A percentile compares a stretch with the other conserved stretches of the same genome.
These are phyloP conservation scores for Coelastrella sp. DNA, from an alignment of 139 green algal genomes.

Conservation along the genomic window DNA sequence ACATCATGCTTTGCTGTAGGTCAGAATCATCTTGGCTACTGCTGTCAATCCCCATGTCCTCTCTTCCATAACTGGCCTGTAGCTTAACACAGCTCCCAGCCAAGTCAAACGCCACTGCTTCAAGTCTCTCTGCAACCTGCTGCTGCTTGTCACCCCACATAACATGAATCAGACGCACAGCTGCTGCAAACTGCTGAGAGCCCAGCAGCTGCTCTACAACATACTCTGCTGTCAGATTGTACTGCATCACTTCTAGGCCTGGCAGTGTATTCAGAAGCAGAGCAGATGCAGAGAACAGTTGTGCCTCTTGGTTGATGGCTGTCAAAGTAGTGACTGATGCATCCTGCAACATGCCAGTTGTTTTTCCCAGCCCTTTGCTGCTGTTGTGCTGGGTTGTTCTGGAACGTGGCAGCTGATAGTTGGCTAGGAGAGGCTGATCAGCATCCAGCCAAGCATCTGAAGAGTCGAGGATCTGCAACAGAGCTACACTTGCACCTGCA, in stretches of 20 bases:
- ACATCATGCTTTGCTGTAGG: not conserved
- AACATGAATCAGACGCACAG: slow-evolving; percentile 8
- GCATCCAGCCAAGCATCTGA: slow-evolving; percentile 47
- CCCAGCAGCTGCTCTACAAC: slow-evolving; percentile 34
- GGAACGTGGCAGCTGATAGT: not conserved
- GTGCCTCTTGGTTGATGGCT: slow-evolving; percentile 23
- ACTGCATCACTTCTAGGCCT: slow-evolving; percentile 36
- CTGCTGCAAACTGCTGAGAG: not conserved
- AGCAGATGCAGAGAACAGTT: slow-evolving; percentile 12
- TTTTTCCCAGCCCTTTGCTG: not conserved
- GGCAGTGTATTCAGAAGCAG: slow-evolving; percentile 11
- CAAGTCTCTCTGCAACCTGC: slow-evolving; percentile 23
- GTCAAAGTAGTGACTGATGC: not conserved
- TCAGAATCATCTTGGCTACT: not conserved
- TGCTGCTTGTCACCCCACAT: not conserved
- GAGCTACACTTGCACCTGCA: slow-evolving; percentile 1
- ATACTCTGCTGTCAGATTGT: not conserved
- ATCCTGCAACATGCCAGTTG: not conserved
- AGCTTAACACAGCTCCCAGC: slow-evolving; percentile 19
- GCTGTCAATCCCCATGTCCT: not conserved
- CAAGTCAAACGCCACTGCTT: not conserved
- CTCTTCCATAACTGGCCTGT: not conserved
- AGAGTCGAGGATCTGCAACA: slow-evolving; percentile 21
- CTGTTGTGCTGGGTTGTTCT: not conserved
- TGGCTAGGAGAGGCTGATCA: slow-evolving; percentile 30